These are phyloP conservation scores for Dendrocalamus sinicus DNA, from an alignment of 176 grass and related monocot species.

Conservation along the genomic window DNA sequence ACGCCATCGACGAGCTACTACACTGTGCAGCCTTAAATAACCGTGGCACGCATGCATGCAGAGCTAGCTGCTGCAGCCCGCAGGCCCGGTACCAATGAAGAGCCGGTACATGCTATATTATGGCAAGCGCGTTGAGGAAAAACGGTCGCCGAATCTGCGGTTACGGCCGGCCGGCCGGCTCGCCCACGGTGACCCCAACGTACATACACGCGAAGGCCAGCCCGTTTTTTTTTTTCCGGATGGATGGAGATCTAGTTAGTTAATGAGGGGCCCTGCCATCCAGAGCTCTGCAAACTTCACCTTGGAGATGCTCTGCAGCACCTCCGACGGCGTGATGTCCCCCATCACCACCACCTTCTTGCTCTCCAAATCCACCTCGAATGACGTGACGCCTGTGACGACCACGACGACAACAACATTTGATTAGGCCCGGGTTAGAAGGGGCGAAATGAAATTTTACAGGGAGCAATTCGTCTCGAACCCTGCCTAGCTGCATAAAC, in stretches of 20 bases:
- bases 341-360: slow-evolving; percentile 91
- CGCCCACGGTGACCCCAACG: not conserved
- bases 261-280: slow-evolving; percentile 34
- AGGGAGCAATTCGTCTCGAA: not conserved
- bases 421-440: not conserved
- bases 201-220: too few species aligned
- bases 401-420: not conserved
- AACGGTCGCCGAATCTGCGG: not conserved
- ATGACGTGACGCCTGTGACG: slow-evolving; percentile 58
- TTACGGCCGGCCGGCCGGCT: too few species aligned
- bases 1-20: not conserved
- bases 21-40: not conserved
- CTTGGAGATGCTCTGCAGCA: slow-evolving; percentile 83
- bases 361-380: slow-evolving; percentile 73
- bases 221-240: too few species aligned
- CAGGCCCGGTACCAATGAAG: not conserved
- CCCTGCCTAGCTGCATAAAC: too few species aligned
- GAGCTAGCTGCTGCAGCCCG: not conserved
- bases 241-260: not conserved
- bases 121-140: not conserved
- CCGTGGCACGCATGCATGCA: too few species aligned
- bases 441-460: not conserved
- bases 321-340: slow-evolving; percentile 81
- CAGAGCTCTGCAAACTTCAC: slow-evolving; percentile 87
- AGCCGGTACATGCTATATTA: not conserved